phyloP scores from a whole-genome alignment of 2,329 filamentous ascomycete genomes.

The Fusarium albidum region DNA sequence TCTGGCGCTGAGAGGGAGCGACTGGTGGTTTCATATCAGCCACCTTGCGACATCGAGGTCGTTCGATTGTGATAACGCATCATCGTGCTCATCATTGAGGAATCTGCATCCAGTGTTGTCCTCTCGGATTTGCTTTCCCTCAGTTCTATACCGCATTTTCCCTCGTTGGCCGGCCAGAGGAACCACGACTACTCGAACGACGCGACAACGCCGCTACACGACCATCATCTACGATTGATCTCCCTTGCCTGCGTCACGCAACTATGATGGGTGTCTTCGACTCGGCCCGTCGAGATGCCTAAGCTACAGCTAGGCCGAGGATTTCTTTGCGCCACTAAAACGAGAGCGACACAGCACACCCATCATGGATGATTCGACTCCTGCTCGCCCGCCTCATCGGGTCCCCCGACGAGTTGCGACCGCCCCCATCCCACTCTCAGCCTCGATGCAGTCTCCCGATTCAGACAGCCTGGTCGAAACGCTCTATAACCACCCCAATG shows the following conservation, averaged over 20 bases:
- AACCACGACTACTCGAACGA: conserved; percentile 9
- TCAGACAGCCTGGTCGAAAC: conserved; percentile 63
- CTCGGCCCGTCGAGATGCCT: conserved; percentile 35
- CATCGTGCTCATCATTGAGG: neutral
- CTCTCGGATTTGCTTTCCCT: conserved; percentile 1
- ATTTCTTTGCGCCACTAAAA: conserved; percentile 22
- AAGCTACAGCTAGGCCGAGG: conserved; percentile 24
- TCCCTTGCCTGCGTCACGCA: conserved; percentile 28
- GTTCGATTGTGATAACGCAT: conserved; percentile 25
- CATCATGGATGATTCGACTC: conserved; percentile 34
- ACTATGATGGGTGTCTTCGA: conserved; percentile 29
- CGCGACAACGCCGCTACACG: conserved; percentile 6
- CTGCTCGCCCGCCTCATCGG: conserved; percentile 36
- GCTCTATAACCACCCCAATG: conserved; percentile 76
- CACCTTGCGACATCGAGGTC: conserved; percentile 26
- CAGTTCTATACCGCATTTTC: conserved; percentile 9
- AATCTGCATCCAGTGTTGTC: conserved; percentile 8
- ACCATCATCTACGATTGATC: conserved; percentile 2
- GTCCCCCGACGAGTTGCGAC: conserved; percentile 49
- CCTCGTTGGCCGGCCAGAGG: conserved; percentile 27
- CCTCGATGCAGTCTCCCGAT: conserved; percentile 34
- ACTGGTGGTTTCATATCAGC: conserved; percentile 23
- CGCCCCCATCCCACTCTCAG: conserved; percentile 44
- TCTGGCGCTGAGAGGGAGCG: conserved; percentile 18
- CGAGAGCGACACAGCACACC: conserved; percentile 5